Conservation (phyloP, 768 basidiomycete genomes). For the Dictyophora rubrovolvata region DNA sequence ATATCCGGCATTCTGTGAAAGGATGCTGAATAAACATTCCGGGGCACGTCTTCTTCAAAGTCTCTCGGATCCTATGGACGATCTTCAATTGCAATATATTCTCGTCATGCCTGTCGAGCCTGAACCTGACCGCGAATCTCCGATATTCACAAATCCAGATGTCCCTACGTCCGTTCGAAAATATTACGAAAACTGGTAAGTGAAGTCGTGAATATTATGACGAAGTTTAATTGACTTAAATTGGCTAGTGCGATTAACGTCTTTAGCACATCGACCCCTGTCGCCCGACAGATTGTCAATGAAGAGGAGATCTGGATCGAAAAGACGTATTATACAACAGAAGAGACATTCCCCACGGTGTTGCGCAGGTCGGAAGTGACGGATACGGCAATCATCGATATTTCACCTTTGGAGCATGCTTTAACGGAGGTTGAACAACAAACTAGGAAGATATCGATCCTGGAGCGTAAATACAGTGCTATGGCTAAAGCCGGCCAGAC, state of each 20-base stretch:
- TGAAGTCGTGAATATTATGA: background rate
- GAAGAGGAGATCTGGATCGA: conserved; percentile 74
- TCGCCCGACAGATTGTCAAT: conserved; percentile 38
- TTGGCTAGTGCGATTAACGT: conserved; percentile 62
- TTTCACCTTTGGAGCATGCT: conserved; percentile 80
- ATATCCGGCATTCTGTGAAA: conserved; percentile 79
- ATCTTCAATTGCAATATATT: conserved; percentile 77
- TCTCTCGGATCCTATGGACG: conserved; percentile 66
- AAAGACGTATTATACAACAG: conserved; percentile 79
- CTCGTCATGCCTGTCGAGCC: conserved; percentile 81
- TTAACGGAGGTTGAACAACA: conserved; percentile 71
- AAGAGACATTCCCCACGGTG: conserved; percentile 86
- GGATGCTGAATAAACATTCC: conserved; percentile 85
- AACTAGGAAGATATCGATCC: conserved; percentile 62
- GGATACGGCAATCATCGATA: conserved; percentile 55
- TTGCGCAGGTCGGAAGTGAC: conserved; percentile 83
- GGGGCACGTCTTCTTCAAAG: conserved; percentile 70
- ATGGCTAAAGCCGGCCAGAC: conserved; percentile 65
- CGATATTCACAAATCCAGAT: conserved; percentile 79
- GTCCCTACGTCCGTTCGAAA: conserved; percentile 69
- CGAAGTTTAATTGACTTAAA: conserved; percentile 6
- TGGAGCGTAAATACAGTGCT: conserved; percentile 64
- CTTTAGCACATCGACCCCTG: conserved; percentile 68
- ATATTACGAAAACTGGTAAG: conserved; percentile 81
- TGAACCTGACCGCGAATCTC: conserved; percentile 66